Percentiles rank a stretch among this genome's conserved stretches.
Evolutionary conservation across 192 early-diverging fungal genomes (phyloP).

Genomic region (Chytriomyces sp.): DNA sequence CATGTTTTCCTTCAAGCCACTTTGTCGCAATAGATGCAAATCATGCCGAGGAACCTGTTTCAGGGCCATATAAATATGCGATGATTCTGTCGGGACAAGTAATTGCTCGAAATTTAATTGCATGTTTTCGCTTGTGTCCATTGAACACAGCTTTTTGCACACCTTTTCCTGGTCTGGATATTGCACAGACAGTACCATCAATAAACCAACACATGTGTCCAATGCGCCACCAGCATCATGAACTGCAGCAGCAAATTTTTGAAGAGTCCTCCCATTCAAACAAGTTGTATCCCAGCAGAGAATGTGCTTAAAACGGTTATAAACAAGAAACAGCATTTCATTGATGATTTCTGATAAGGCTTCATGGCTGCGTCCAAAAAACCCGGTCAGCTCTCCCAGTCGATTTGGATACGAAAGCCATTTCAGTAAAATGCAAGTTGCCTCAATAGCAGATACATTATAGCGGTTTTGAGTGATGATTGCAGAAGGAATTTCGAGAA

Average conservation of each 20-base stretch:
- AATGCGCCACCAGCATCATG: not conserved
- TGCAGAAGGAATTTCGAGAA: not conserved
- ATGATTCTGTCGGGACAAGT: not conserved
- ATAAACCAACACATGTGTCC: not conserved
- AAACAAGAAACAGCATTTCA: not conserved
- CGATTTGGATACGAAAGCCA: not conserved
- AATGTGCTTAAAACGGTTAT: not conserved
- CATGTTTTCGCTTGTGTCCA: conserved; percentile 15
- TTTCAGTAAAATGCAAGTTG: not conserved
- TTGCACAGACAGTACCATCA: not conserved
- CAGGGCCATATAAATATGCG: not conserved
- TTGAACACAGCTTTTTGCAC: not conserved
- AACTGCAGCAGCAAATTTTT: not conserved
- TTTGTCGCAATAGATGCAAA: too few species aligned
- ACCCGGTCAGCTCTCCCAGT: not conserved
- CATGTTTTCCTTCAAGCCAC: too few species aligned
- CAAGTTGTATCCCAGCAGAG: not conserved
- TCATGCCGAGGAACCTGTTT: not conserved
- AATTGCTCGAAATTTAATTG: conserved; percentile 1
- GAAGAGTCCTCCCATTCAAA: not conserved
- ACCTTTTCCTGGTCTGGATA: conserved; percentile 16
- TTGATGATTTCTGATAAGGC: not conserved
- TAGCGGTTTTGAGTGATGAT: not conserved
- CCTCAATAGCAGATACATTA: not conserved
- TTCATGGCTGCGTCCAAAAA: not conserved